Percentiles rank a stretch among this genome's conserved stretches.
These are phyloP conservation scores for Leccinellum albellum DNA, from an alignment of 768 basidiomycete genomes.

Conservation along the genomic window DNA sequence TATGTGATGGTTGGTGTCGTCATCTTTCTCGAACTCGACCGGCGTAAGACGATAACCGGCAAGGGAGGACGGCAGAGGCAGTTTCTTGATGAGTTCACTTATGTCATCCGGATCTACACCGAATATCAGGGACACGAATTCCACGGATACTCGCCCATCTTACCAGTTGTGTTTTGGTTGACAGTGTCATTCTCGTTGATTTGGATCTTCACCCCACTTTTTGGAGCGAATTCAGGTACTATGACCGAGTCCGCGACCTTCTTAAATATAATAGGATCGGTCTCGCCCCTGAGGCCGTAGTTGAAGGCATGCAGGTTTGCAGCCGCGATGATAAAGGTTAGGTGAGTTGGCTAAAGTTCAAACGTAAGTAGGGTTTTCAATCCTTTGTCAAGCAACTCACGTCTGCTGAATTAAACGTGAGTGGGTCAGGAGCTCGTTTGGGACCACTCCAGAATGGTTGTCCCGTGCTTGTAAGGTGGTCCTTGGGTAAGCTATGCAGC, in stretches of 20 bases:
- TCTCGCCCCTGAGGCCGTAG: constrained; percentile 92
- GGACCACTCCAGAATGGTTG: constrained; percentile 99
- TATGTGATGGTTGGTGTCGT: constrained; percentile 96
- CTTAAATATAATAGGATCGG: constrained; percentile 73
- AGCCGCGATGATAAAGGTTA: constrained; percentile 85
- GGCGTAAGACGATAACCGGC: constrained; percentile 95
- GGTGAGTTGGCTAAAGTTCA: constrained; percentile 64
- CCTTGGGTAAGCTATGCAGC: constrained; percentile 91
- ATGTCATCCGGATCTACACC: constrained; percentile 46
- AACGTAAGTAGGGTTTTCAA: constrained; percentile 9
- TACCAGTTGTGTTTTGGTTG: constrained; percentile 43
- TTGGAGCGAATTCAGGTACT: constrained; percentile 92
- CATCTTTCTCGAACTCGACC: constrained; percentile 99
- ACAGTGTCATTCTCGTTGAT: constrained; percentile 90
- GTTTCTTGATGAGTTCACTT: constrained; percentile 54
- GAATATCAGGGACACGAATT: constrained; percentile 3
- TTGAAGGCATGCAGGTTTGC: constrained; percentile 98
- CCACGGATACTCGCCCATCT: constrained; percentile 1
- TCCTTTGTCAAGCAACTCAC: constrained; percentile 44
- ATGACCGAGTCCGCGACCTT: constrained; percentile 79
- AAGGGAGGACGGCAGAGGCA: constrained; percentile 87
- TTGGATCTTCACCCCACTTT: constrained; percentile 88
- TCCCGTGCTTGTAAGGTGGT: constrained; percentile 84
- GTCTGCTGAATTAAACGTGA: constrained; percentile 82
- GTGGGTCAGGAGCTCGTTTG: constrained; percentile 91